Evolutionary conservation across 2,329 filamentous ascomycete species (phyloP).

Genomic region (Ascomycota sp.): DNA sequence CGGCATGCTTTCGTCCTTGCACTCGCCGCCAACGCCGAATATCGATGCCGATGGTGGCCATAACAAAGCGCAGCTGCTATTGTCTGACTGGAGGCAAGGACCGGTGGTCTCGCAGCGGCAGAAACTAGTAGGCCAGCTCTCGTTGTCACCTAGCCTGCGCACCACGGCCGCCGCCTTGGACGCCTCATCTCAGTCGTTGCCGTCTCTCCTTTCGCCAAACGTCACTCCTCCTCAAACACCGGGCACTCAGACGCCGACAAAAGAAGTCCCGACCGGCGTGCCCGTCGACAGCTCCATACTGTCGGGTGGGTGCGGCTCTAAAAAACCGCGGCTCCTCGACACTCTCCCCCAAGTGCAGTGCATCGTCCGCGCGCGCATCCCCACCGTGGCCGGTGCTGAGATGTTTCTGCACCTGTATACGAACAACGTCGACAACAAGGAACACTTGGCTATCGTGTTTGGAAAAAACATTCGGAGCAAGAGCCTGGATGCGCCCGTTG

Average conservation of each 20-base stretch:
- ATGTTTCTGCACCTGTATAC: slow-evolving; percentile 95
- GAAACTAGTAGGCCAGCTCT: no score
- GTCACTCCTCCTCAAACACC: slow-evolving; percentile 56
- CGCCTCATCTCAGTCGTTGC: no score
- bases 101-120: no score
- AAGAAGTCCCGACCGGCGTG: slow-evolving; percentile 26
- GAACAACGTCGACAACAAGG: slow-evolving; percentile 84
- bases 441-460: slow-evolving; percentile 94
- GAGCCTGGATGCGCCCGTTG: slow-evolving; percentile 48
- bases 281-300: slow-evolving; percentile 39
- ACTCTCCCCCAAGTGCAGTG: no score
- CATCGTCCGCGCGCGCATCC: slow-evolving; percentile 83
- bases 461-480: slow-evolving; percentile 62
- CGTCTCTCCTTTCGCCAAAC: slow-evolving; percentile 68
- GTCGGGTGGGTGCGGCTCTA: slow-evolving; percentile 37
- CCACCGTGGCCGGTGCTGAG: slow-evolving; percentile 75
- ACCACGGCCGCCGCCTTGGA: no score
- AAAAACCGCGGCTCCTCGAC: slow-evolving; percentile 52
- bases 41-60: no score
- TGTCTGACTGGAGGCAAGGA: no score
- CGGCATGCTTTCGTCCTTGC: no score
- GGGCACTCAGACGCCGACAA: slow-evolving; percentile 31
- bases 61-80: no score
- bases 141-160: no score
- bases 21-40: no score